Evolutionary conservation across 2,329 filamentous ascomycete species (phyloP).

Genomic region (Botrytis fabae): DNA sequence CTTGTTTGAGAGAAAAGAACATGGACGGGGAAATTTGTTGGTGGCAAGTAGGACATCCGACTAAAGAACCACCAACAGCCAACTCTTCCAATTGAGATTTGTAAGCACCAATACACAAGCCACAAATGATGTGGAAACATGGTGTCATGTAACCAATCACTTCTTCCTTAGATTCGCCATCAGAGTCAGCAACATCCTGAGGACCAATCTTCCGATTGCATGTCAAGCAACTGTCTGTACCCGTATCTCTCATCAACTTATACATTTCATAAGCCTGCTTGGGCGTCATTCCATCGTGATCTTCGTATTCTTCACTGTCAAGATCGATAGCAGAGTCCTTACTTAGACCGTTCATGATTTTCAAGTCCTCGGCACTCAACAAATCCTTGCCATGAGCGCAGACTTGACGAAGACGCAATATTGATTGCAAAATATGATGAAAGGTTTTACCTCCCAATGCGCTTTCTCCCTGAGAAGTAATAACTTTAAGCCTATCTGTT

Average conservation of each 20-base stretch:
- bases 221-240: conserved; percentile 69
- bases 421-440: conserved; percentile 88
- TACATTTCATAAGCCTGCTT: conserved; percentile 84
- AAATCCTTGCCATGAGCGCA: conserved; percentile 95
- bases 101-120: conserved; percentile 65
- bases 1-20: conserved; percentile 65
- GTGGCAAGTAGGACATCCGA: conserved; percentile 68
- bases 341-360: conserved; percentile 77
- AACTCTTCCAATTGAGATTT: conserved; percentile 52
- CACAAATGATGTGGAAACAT: conserved; percentile 85
- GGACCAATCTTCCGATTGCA: conserved; percentile 67
- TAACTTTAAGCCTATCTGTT: conserved; percentile 73
- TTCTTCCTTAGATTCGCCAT: conserved; percentile 58
- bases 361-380: conserved; percentile 78
- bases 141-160: conserved; percentile 77
- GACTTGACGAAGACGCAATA: conserved; percentile 83
- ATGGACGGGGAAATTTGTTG: conserved; percentile 62
- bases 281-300: conserved; percentile 59
- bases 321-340: conserved; percentile 85
- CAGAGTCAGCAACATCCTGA: conserved; percentile 57
- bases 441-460: conserved; percentile 83
- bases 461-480: conserved; percentile 64
- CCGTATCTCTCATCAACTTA: conserved; percentile 78
- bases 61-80: conserved; percentile 45
- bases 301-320: conserved; percentile 66